Evolutionary conservation across 1,284 basidiomycete genomes (phyloP).

Genomic region (Rhodotorula sp.): DNA sequence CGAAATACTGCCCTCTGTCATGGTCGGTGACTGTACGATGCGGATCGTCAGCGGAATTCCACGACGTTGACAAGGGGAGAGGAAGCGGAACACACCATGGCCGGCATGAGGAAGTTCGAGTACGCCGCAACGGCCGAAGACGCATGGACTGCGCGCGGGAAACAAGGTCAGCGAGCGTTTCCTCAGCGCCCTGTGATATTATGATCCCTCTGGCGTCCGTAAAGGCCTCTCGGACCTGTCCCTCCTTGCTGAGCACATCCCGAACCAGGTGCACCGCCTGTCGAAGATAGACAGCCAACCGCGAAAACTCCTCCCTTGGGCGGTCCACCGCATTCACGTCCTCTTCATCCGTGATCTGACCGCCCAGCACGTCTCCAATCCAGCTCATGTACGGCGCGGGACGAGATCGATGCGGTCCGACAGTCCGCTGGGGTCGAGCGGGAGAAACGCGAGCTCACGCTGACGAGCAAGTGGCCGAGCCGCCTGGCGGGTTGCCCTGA

Average conservation of each 20-base stretch:
- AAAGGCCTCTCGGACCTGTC: too few relatives aligned
- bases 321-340: too few relatives aligned
- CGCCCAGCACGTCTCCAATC: too few relatives aligned
- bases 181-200: too few relatives aligned
- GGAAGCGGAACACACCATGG: conserved; percentile 9
- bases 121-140: conserved; percentile 6
- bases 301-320: too few relatives aligned
- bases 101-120: conserved; percentile 27
- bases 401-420: neutral
- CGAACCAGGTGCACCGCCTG: too few relatives aligned
- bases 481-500: conserved; percentile 9
- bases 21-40: conserved; percentile 41
- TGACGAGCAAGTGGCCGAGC: conserved; percentile 19
- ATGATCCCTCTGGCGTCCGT: too few relatives aligned
- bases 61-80: too few relatives aligned
- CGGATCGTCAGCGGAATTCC: neutral
- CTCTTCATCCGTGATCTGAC: too few relatives aligned
- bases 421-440: neutral
- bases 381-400: neutral
- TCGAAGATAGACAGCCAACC: too few relatives aligned
- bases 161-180: neutral
- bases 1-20: conserved; percentile 43
- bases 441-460: conserved; percentile 3
- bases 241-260: too few relatives aligned
- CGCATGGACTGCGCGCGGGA: conserved; percentile 17